phyloP scores from a whole-genome alignment of 2,329 filamentous ascomycete genomes.

The Diaporthe sp. region DNA sequence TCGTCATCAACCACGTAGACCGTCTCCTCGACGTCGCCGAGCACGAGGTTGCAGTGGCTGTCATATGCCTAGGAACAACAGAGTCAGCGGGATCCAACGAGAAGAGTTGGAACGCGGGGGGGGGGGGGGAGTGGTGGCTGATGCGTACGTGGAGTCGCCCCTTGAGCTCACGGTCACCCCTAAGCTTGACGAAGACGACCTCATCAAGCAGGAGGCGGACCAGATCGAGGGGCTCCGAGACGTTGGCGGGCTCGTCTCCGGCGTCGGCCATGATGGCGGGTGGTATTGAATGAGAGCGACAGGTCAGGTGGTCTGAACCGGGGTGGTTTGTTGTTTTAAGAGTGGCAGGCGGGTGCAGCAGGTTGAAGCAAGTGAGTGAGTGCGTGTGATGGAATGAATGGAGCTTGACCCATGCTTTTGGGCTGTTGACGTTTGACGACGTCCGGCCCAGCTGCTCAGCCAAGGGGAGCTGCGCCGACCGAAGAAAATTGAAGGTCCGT shows the following conservation, averaged over 20 bases:
- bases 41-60: constrained; percentile 96
- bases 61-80: constrained; percentile 83
- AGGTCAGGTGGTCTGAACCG: not conserved
- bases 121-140: not conserved
- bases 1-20: constrained; percentile 94
- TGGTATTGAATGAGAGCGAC: not conserved
- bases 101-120: not conserved
- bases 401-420: constrained; percentile 10
- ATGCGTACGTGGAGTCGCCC: constrained; percentile 88
- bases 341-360: not conserved
- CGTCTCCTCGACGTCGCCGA: constrained; percentile 97
- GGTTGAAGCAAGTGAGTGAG: constrained; percentile 1
- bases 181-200: constrained; percentile 95
- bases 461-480: constrained; percentile 5
- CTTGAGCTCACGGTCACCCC: constrained; percentile 95
- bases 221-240: constrained; percentile 94
- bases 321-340: not conserved
- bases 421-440: constrained; percentile 26
- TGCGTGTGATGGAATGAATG: constrained; percentile 8
- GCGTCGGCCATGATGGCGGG: constrained; percentile 81
- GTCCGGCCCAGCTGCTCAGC: not conserved
- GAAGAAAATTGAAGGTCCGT: constrained; percentile 23
- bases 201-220: constrained; percentile 96
- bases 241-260: constrained; percentile 79
- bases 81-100: constrained; percentile 21